Evolutionary conservation across 23 red algal genomes (phyloP), one percentile per base, ranked within the genome.

Genomic region (Pyropia haitanensis): DNA sequence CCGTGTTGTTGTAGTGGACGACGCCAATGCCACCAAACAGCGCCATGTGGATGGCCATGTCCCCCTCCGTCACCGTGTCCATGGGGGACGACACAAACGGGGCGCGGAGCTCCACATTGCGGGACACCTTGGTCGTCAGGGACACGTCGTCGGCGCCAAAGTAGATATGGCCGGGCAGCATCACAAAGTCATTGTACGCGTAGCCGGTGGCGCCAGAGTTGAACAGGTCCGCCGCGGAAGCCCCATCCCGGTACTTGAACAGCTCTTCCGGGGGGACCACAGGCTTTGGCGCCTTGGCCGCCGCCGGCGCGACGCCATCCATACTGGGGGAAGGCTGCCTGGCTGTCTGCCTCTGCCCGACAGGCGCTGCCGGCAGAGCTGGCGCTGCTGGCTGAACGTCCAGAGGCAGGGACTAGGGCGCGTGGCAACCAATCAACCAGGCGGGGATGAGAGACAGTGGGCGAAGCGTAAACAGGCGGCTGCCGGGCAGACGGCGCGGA

Each of bases 1-100:
- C 65, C 27, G 86, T 70, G 65, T 87, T 91, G 65, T 98, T 98
- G 68, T 91, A 98, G 28, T 98, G 94, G 50, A 98, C 75, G 34
- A 98, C 69, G 2, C 94, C 94, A 60, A 98, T 80, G 24, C 94
- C 94, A 32, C 94, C 94, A 56, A 91, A 86, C 52, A 98, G 73
- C 18, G 94, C 94, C 94, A 98, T 98, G 70, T 90, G 72, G 26
- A 91, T 98, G 18, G 94, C 94, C 94, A 98, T 98, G 34, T 85
- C 86, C 5, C 77, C 80, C 66, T 98, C 94, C 18, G 94, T 98
- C 17, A 98, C 94, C 30, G 94, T 98, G 54, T 98, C 94, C 94
- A 98, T 98, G 0, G 94, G 94, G 12, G 94, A 98, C 52, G 77
- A 84, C 2, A 98, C 79, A 22, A 98, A 71, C 29, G 94, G 94